phyloP scores from a whole-genome alignment of 1,284 basidiomycete species.

The Peniophora sp. region DNA sequence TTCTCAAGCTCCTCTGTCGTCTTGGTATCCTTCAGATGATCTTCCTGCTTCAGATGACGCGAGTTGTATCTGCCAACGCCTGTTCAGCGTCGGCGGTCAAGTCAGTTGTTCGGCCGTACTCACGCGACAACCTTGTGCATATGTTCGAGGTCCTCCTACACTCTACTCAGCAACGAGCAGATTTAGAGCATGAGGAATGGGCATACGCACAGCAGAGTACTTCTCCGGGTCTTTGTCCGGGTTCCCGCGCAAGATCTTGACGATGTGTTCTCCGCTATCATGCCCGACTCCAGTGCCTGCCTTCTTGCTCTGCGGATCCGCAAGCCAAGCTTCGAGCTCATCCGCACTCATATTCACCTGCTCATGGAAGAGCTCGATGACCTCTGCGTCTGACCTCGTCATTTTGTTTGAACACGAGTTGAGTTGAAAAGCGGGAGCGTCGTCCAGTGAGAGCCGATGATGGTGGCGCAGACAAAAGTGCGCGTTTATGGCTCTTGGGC shows the following conservation, averaged over 20 bases:
- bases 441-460: too few relatives aligned
- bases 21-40: conserved; percentile 27
- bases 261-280: conserved; percentile 27
- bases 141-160: conserved; percentile 25
- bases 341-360: conserved; percentile 28
- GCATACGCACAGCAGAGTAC: conserved; percentile 21
- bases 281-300: conserved; percentile 28
- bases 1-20: conserved; percentile 24
- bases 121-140: conserved; percentile 29
- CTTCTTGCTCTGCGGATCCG: conserved; percentile 22
- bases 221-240: conserved; percentile 21
- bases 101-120: conserved; percentile 1
- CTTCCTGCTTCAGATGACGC: conserved; percentile 27
- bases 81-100: too few relatives aligned
- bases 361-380: conserved; percentile 19
- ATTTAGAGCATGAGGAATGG: not conserved
- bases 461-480: too few relatives aligned
- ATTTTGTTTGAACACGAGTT: conserved; percentile 6
- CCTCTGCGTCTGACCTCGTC: conserved; percentile 20
- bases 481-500: not conserved
- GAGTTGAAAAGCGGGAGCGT: not conserved
- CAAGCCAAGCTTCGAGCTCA: conserved; percentile 25
- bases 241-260: conserved; percentile 27
- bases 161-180: not conserved
- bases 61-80: conserved; percentile 19